Conservation (phyloP, 257 asterid genomes). For the Cruciata laevipes region DNA sequence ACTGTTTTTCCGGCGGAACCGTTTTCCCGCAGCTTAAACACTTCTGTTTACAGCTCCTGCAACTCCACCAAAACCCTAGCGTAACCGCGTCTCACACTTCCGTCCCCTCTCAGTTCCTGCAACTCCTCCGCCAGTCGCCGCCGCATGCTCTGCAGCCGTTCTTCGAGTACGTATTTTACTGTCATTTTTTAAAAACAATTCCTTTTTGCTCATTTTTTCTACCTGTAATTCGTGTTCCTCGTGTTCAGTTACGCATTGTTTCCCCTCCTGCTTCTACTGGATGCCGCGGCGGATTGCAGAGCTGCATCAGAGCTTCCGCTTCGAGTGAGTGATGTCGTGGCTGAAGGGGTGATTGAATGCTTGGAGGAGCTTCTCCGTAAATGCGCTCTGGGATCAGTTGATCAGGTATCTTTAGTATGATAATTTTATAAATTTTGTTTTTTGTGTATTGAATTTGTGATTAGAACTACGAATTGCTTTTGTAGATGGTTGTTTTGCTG, state of each 20-base stretch:
- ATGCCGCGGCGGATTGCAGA: slow-evolving; percentile 68
- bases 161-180: slow-evolving; percentile 47
- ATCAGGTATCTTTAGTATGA: slow-evolving; percentile 54
- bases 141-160: slow-evolving; percentile 53
- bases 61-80: slow-evolving; percentile 52
- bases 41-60: slow-evolving; percentile 48
- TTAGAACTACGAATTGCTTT: slow-evolving; percentile 9
- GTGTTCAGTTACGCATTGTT: slow-evolving; percentile 66
- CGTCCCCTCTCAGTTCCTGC: slow-evolving; percentile 45
- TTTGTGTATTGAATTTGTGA: not conserved
- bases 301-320: slow-evolving; percentile 41
- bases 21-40: slow-evolving; percentile 55
- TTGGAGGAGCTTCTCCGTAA: slow-evolving; percentile 75
- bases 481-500: slow-evolving; percentile 71
- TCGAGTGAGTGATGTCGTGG: slow-evolving; percentile 61
- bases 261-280: slow-evolving; percentile 81
- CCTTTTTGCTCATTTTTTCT: not conserved
- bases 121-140: slow-evolving; percentile 48
- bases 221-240: not conserved
- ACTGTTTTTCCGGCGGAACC: slow-evolving; percentile 21
- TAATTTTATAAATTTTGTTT: not conserved
- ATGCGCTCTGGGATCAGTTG: slow-evolving; percentile 62
- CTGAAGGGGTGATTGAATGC: slow-evolving; percentile 67
- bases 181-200: not conserved
- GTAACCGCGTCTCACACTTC: slow-evolving; percentile 20